These are phyloP conservation scores for Rhodofomes roseus DNA, from an alignment of 1,284 basidiomycete genomes.

Conservation along the genomic window DNA sequence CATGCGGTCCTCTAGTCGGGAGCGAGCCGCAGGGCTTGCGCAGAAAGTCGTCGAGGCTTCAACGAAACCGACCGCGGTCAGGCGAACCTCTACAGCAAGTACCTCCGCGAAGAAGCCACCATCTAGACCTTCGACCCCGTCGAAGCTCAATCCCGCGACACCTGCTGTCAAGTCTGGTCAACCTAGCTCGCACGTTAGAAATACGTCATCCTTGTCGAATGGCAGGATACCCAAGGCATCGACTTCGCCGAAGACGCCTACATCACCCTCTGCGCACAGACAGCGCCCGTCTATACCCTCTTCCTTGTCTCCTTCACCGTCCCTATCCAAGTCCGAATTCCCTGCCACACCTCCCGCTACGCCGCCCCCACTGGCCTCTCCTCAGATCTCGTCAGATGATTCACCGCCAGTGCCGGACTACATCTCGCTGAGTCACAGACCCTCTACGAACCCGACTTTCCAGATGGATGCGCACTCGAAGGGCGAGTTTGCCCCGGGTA, in stretches of 20 bases:
- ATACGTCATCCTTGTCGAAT: slow-evolving; percentile 9
- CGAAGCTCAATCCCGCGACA: slow-evolving; percentile 10
- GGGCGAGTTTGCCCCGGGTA: slow-evolving; percentile 43
- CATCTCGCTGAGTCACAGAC: slow-evolving; percentile 64
- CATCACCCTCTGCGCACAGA: slow-evolving; percentile 11
- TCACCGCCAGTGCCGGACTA: slow-evolving; percentile 47
- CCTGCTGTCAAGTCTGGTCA: slow-evolving; percentile 7
- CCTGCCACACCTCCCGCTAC: too few species aligned
- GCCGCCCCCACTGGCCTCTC: slow-evolving; percentile 2
- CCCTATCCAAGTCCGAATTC: background rate
- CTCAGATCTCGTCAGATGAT: background rate
- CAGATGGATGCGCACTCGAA: slow-evolving; percentile 44
- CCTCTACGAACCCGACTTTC: slow-evolving; percentile 78
- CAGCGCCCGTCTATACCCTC: slow-evolving; percentile 11
- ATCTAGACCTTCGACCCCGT: slow-evolving; percentile 3
- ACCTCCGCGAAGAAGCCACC: slow-evolving; percentile 1
- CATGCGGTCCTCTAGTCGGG: background rate
- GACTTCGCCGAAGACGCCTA: slow-evolving; percentile 8
- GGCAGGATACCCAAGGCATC: slow-evolving; percentile 10
- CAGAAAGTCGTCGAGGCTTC: background rate
- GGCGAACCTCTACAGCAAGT: slow-evolving; percentile 12
- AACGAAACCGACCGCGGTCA: slow-evolving; percentile 4
- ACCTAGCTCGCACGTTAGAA: slow-evolving; percentile 12
- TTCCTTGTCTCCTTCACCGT: slow-evolving; percentile 5
- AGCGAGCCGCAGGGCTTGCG: background rate